These are phyloP conservation scores for Herpetomonas samuelpessoai DNA, from an alignment of 208 protist genomes.

Conservation along the genomic window DNA sequence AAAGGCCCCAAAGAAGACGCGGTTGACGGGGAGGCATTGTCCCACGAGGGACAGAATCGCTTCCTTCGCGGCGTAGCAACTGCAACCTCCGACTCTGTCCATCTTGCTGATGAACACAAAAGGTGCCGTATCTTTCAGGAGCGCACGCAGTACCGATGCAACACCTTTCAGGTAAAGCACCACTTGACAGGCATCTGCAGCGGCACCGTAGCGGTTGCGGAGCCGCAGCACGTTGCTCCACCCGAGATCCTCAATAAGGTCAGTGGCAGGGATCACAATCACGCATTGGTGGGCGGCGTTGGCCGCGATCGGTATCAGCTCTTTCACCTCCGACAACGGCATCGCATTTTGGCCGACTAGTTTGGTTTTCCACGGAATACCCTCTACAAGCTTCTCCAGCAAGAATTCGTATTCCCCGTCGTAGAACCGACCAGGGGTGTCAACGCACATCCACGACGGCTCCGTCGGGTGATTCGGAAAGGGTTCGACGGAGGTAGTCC, in stretches of 20 bases:
- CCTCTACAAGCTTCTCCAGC: constrained; percentile 48
- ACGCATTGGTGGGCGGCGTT: constrained; percentile 74
- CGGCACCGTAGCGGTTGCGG: constrained; percentile 37
- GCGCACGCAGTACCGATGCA: constrained; percentile 33
- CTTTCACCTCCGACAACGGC: constrained; percentile 27
- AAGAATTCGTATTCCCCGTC: constrained; percentile 25
- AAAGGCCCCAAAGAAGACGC: constrained; percentile 68
- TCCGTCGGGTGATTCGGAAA: constrained; percentile 61
- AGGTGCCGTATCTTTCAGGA: constrained; percentile 54
- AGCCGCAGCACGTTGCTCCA: constrained; percentile 56
- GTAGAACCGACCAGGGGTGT: constrained; percentile 77
- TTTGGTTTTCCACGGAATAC: constrained; percentile 71
- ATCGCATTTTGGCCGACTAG: constrained; percentile 39
- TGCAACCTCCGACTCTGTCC: constrained; percentile 73
- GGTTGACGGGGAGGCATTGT: constrained; percentile 70
- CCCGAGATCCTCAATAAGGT: constrained; percentile 67
- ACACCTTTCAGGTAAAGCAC: constrained; percentile 52
- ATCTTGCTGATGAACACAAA: constrained; percentile 83
- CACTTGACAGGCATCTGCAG: constrained; percentile 39
- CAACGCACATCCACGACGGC: constrained; percentile 76
- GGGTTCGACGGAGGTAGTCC: constrained; percentile 67
- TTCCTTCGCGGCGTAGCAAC: constrained; percentile 27
- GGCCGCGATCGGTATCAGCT: constrained; percentile 33
- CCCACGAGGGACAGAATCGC: constrained; percentile 38
- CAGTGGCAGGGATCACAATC: constrained; percentile 67